These are phyloP conservation scores for Trichosporon sp. DNA, from an alignment of 1,284 basidiomycete species.

Conservation along the genomic window DNA sequence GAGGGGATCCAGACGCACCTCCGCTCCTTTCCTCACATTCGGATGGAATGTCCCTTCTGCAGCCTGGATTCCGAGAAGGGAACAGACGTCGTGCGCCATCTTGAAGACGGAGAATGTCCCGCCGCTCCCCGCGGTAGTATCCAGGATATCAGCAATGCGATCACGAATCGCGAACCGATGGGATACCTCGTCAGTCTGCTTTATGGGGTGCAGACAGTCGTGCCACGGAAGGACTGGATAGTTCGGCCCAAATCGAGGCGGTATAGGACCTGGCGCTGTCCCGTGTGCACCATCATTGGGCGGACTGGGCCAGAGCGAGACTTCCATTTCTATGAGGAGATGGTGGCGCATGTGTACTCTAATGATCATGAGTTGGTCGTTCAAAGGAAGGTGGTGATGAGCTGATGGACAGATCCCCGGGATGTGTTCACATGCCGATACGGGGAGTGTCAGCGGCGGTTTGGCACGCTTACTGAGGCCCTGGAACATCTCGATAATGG, in stretches of 20 bases:
- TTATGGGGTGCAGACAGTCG: neutral
- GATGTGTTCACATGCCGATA: neutral
- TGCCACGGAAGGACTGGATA: neutral
- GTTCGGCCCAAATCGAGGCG: neutral
- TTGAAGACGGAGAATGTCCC: neutral
- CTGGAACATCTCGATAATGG: conserved; percentile 25
- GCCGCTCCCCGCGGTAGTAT: neutral
- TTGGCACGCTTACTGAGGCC: conserved; percentile 7
- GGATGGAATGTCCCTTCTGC: neutral
- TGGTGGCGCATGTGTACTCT: too few species aligned
- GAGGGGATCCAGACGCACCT: neutral
- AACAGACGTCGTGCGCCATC: neutral
- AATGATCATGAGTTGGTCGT: too few species aligned
- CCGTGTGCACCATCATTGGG: neutral
- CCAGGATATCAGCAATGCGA: neutral
- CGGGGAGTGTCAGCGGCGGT: conserved; percentile 8
- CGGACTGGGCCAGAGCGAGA: too few species aligned
- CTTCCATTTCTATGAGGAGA: too few species aligned
- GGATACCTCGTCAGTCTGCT: neutral
- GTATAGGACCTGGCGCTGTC: neutral
- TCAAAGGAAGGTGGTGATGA: neutral
- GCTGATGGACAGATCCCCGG: neutral
- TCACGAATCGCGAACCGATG: neutral
- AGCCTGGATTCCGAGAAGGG: neutral
- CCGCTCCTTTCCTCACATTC: neutral